phyloP scores from a whole-genome alignment of 106 monocot genomes.

The Platanthera zijinensis region DNA sequence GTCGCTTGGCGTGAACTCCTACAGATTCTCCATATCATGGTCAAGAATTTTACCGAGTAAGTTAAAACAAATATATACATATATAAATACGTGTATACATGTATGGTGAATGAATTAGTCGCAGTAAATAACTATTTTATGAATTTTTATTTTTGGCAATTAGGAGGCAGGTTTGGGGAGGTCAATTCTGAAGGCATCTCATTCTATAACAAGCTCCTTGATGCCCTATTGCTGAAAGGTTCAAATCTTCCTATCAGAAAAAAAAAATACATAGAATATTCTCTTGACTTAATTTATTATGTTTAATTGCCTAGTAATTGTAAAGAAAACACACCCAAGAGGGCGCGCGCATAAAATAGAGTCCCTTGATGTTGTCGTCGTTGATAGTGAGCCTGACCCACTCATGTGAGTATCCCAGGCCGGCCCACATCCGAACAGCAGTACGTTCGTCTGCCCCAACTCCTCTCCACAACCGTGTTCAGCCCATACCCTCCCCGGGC shows the following conservation, averaged over 20 bases:
- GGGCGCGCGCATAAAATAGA: too few relatives aligned
- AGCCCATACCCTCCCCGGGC: too few relatives aligned
- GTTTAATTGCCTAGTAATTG: too few relatives aligned
- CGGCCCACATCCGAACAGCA: too few relatives aligned
- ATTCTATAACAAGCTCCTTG: slow-evolving; percentile 12
- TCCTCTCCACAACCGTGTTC: too few relatives aligned
- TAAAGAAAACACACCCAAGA: too few relatives aligned
- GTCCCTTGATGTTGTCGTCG: too few relatives aligned
- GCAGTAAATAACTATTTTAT: too few relatives aligned
- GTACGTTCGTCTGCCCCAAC: too few relatives aligned
- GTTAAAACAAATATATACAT: background rate
- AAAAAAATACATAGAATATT: background rate
- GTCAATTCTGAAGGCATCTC: slow-evolving; percentile 4
- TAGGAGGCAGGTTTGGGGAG: slow-evolving; percentile 16
- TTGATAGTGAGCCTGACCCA: too few relatives aligned
- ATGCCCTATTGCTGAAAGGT: slow-evolving; percentile 13
- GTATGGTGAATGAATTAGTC: too few relatives aligned
- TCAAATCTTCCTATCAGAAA: background rate
- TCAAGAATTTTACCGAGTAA: slow-evolving; percentile 23
- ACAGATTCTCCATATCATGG: slow-evolving; percentile 25
- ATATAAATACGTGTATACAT: background rate
- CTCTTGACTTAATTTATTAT: background rate
- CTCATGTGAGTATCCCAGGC: too few relatives aligned
- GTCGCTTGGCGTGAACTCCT: slow-evolving; percentile 22
- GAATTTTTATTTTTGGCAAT: background rate